phyloP scores from a whole-genome alignment of 2,329 filamentous ascomycete species.

The Dendryphion nanum region DNA sequence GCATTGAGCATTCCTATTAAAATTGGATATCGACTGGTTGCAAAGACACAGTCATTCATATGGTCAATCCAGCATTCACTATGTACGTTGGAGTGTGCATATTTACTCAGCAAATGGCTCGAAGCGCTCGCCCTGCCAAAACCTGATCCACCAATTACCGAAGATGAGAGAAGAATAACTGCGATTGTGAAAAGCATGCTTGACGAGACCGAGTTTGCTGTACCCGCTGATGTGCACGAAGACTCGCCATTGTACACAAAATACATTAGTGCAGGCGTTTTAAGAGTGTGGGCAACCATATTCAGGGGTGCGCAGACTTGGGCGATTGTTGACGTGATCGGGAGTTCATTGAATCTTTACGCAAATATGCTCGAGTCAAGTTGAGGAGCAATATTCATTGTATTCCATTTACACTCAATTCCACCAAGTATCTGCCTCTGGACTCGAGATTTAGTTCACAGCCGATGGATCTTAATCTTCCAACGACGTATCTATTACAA shows the following conservation, averaged over 20 bases:
- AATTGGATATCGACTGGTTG: slow-evolving; percentile 41
- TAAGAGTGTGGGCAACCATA: slow-evolving; percentile 44
- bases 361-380: slow-evolving; percentile 40
- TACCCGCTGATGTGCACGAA: slow-evolving; percentile 26
- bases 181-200: slow-evolving; percentile 43
- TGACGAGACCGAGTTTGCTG: slow-evolving; percentile 39
- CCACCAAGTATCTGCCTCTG: no score
- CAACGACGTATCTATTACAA: slow-evolving; percentile 45
- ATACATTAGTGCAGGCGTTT: slow-evolving; percentile 40
- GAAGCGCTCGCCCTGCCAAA: slow-evolving; percentile 31
- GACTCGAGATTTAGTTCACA: no score
- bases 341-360: slow-evolving; percentile 41
- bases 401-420: not conserved
- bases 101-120: slow-evolving; percentile 43
- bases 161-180: slow-evolving; percentile 40
- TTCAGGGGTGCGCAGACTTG: slow-evolving; percentile 45
- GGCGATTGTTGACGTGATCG: slow-evolving; percentile 44
- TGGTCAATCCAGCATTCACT: slow-evolving; percentile 43
- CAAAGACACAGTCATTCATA: slow-evolving; percentile 39
- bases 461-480: no score
- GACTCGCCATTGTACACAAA: slow-evolving; percentile 33
- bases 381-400: slow-evolving; percentile 17
- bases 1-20: slow-evolving; percentile 67
- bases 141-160: slow-evolving; percentile 34
- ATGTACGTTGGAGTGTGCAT: slow-evolving; percentile 41